These are phyloP conservation scores for Colletotrichum sp. DNA, from an alignment of 2,329 filamentous ascomycete genomes.

Conservation along the genomic window DNA sequence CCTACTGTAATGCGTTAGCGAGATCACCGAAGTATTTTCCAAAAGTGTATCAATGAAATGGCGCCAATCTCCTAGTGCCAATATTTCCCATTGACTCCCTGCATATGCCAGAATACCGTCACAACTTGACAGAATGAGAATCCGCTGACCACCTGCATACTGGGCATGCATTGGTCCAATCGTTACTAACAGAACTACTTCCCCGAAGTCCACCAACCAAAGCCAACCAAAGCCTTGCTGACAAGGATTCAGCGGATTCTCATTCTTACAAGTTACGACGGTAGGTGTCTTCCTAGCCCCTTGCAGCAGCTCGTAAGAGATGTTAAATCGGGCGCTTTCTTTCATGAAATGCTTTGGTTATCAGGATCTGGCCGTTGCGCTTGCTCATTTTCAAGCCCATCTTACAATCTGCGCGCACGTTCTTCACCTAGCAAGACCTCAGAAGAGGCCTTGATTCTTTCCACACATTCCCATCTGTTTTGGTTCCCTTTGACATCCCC, in stretches of 20 bases:
- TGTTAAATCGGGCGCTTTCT: background rate
- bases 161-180: too few relatives aligned
- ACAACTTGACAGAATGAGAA: too few relatives aligned
- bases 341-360: background rate
- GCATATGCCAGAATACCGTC: background rate
- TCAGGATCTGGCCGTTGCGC: background rate
- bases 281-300: background rate
- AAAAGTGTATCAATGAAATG: background rate
- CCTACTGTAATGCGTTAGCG: background rate
- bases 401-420: background rate
- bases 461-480: background rate
- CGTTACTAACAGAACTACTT: too few relatives aligned
- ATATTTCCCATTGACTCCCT: background rate
- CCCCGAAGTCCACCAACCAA: too few relatives aligned
- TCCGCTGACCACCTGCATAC: too few relatives aligned
- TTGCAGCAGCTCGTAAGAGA: background rate
- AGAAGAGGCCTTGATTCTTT: background rate
- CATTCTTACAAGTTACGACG: too few relatives aligned
- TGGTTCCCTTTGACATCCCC: background rate
- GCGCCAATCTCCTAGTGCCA: background rate
- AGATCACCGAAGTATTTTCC: background rate
- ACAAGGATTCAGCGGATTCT: too few relatives aligned
- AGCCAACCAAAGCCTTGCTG: too few relatives aligned
- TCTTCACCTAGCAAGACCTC: background rate
- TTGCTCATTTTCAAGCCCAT: background rate